Conservation (phyloP, 2,329 filamentous ascomycete species). For the Diplodia intermedia region DNA sequence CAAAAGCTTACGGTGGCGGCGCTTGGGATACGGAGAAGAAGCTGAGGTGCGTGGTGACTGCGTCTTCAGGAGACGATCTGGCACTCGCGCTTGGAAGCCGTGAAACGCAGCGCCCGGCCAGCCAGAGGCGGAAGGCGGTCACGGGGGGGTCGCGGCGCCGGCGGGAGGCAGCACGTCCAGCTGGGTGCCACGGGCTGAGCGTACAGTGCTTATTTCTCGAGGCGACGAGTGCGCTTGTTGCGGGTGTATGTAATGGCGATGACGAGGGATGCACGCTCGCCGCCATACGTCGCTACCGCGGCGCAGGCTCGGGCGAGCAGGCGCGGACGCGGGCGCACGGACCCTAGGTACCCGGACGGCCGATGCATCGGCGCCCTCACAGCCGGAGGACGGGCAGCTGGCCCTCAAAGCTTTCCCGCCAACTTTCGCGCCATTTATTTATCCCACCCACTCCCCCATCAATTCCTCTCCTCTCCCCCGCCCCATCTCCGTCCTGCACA, state of each 20-base stretch:
- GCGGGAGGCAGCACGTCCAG: slow-evolving; percentile 24
- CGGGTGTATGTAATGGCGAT: slow-evolving; percentile 26
- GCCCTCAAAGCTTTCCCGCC: slow-evolving; percentile 35
- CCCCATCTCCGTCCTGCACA: slow-evolving; percentile 47
- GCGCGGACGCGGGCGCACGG: not conserved
- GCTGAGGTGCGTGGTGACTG: slow-evolving; percentile 19
- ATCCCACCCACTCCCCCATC: slow-evolving; percentile 42
- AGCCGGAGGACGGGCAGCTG: slow-evolving; percentile 5
- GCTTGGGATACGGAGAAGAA: slow-evolving; percentile 10
- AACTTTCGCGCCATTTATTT: slow-evolving; percentile 34
- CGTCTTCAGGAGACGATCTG: slow-evolving; percentile 30
- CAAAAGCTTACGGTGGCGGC: slow-evolving; percentile 26
- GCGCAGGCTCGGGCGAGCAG: not conserved
- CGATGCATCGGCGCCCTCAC: not conserved
- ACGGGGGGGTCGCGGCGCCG: slow-evolving; percentile 16
- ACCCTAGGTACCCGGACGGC: slow-evolving; percentile 2
- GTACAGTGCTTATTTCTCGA: slow-evolving; percentile 29
- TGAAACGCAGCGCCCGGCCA: slow-evolving; percentile 31
- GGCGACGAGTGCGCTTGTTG: slow-evolving; percentile 21
- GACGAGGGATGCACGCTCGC: slow-evolving; percentile 19
- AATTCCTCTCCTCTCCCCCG: slow-evolving; percentile 47
- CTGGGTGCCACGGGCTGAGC: slow-evolving; percentile 28
- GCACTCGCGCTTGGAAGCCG: slow-evolving; percentile 29
- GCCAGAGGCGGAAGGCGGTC: slow-evolving; percentile 30
- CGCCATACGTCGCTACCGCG: slow-evolving; percentile 16